Percentiles rank a stretch among this genome's conserved stretches.
These are phyloP conservation scores for Fusarium chaquense DNA, from an alignment of 2,329 filamentous ascomycete species.

Conservation along the genomic window DNA sequence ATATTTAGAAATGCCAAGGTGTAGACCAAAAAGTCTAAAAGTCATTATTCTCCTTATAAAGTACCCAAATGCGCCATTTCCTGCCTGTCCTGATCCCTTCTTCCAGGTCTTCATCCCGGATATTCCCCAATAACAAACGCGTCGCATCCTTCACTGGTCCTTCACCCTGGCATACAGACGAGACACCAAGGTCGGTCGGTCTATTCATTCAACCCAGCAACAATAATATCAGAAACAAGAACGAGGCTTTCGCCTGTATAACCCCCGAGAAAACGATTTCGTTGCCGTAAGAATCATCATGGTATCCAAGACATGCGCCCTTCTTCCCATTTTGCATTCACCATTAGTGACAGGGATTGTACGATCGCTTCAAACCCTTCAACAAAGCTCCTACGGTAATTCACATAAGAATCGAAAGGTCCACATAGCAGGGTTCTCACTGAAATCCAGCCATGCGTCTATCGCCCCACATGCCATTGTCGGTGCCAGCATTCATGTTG, in stretches of 20 bases:
- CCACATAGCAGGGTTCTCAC: constrained; percentile 3
- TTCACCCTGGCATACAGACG: neutral
- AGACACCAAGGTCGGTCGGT: constrained; percentile 18
- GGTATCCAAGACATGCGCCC: constrained; percentile 34
- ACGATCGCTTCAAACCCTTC: neutral
- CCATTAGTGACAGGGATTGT: constrained; percentile 1
- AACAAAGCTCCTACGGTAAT: constrained; percentile 7
- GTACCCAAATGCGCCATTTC: constrained; percentile 28
- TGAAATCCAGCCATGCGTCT: constrained; percentile 36
- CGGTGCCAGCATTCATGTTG: constrained; percentile 46
- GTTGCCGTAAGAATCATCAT: constrained; percentile 38
- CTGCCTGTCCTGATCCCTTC: constrained; percentile 10
- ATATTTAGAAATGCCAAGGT: constrained; percentile 43
- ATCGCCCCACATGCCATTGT: constrained; percentile 34
- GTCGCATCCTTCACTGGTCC: constrained; percentile 1
- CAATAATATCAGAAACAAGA: constrained; percentile 23
- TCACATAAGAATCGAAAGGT: neutral
- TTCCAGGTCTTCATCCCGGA: constrained; percentile 12
- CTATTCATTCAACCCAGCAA: constrained; percentile 27
- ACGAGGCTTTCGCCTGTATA: constrained; percentile 22
- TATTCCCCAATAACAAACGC: constrained; percentile 25
- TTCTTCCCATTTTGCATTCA: constrained; percentile 19
- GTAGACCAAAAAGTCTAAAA: constrained; percentile 28
- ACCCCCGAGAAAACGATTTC: constrained; percentile 12
- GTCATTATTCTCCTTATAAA: constrained; percentile 34